Percentiles rank a stretch among this genome's conserved stretches.
Conservation (phyloP, 2,329 filamentous ascomycete genomes). For the Thelonectria rubi region DNA sequence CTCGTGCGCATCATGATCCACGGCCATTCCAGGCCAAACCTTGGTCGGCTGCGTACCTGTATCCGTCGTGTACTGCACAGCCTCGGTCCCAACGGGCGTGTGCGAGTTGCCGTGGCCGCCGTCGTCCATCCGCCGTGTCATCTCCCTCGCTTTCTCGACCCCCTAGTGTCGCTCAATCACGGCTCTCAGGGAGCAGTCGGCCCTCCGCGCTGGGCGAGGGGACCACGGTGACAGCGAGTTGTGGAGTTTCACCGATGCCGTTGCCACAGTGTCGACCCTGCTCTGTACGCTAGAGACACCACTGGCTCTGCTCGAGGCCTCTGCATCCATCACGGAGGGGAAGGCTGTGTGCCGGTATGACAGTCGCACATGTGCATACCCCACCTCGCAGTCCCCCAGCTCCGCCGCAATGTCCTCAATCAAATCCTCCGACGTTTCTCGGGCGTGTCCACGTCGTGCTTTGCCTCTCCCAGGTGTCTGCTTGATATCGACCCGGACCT, state of each 20-base stretch:
- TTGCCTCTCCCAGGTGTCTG: constrained; percentile 17
- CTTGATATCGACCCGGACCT: constrained; percentile 49
- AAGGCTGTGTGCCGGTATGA: constrained; percentile 67
- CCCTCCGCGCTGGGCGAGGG: constrained; percentile 49
- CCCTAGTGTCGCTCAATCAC: constrained; percentile 62
- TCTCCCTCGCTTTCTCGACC: constrained; percentile 52
- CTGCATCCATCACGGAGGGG: constrained; percentile 44
- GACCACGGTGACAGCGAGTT: constrained; percentile 62
- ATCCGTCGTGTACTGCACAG: background rate
- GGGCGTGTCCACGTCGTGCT: constrained; percentile 42
- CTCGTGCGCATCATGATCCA: background rate
- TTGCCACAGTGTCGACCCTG: constrained; percentile 61
- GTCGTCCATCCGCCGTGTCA: constrained; percentile 49
- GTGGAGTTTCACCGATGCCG: constrained; percentile 59
- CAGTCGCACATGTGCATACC: constrained; percentile 62
- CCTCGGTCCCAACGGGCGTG: constrained; percentile 6
- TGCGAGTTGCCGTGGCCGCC: constrained; percentile 21
- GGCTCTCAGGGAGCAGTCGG: constrained; percentile 53
- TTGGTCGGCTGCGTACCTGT: background rate
- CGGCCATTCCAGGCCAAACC: constrained; percentile 7
- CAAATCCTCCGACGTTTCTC: constrained; percentile 61
- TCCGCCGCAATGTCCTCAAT: constrained; percentile 67
- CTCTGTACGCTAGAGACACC: constrained; percentile 55
- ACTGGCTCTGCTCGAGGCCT: constrained; percentile 41
- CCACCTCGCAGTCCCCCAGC: constrained; percentile 58